Evolutionary conservation across 345 rosid genomes (phyloP).

Genomic region (Citrus mangshanensis): DNA sequence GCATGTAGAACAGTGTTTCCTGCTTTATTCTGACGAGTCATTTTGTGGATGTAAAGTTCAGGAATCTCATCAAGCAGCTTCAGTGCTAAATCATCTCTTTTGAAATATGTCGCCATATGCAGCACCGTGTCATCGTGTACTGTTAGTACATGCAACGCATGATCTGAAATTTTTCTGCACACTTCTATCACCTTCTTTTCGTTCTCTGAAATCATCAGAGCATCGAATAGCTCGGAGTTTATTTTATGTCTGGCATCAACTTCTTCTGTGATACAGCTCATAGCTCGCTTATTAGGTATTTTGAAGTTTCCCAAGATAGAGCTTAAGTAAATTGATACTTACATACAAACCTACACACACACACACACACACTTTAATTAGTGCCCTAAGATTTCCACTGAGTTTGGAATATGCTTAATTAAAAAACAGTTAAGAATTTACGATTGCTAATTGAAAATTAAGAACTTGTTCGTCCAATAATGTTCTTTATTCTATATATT

Average conservation of each 20-base stretch:
- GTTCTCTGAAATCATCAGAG: not conserved
- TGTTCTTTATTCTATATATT: no score
- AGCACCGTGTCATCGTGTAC: conserved; percentile 2
- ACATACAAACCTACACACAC: no score
- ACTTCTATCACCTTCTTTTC: not conserved
- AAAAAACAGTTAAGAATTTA: no score
- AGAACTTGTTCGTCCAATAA: no score
- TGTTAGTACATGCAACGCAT: not conserved
- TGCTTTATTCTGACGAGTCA: not conserved
- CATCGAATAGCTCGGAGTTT: not conserved
- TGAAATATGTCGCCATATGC: not conserved
- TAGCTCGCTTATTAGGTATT: not conserved
- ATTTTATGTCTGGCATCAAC: not conserved
- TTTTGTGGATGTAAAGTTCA: not conserved
- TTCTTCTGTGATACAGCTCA: not conserved
- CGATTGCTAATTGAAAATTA: no score
- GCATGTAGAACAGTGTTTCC: conserved; percentile 25
- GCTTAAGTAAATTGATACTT: no score
- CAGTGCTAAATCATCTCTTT: not conserved
- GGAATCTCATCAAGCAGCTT: conserved; percentile 8
- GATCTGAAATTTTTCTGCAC: conserved; percentile 8
- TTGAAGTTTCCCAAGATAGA: no score
- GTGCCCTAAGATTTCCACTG: no score
- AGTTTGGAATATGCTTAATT: no score
- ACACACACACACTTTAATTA: no score